phyloP scores from a whole-genome alignment of 179 eudicot genomes.

The Corrigiola litoralis region DNA sequence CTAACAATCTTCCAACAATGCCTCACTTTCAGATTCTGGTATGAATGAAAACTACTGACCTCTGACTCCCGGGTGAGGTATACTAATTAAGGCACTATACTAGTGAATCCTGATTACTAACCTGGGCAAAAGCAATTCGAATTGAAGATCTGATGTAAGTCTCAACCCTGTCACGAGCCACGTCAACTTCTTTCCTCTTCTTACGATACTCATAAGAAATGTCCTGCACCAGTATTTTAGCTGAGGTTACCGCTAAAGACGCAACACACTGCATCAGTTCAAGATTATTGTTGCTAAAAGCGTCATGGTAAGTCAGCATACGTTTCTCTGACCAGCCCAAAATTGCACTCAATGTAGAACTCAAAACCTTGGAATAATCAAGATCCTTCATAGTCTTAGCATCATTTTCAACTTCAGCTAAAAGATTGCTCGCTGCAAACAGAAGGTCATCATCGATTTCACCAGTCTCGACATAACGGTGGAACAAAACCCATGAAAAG shows the following conservation, averaged over 20 bases:
- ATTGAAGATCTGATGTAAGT: slow-evolving; percentile 83
- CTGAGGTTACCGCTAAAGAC: slow-evolving; percentile 57
- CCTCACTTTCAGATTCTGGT: too few species aligned
- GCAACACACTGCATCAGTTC: slow-evolving; percentile 64
- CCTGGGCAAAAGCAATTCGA: slow-evolving; percentile 74
- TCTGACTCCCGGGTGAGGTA: neutral
- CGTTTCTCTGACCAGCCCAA: slow-evolving; percentile 80
- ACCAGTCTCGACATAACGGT: slow-evolving; percentile 61
- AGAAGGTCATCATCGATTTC: slow-evolving; percentile 68
- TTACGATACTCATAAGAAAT: slow-evolving; percentile 48
- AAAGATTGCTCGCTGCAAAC: slow-evolving; percentile 70
- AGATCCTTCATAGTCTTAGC: slow-evolving; percentile 49
- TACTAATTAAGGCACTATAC: neutral
- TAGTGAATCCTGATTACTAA: slow-evolving; percentile 11
- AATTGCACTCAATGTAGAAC: slow-evolving; percentile 43
- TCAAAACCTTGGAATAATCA: slow-evolving; percentile 47
- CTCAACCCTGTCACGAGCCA: slow-evolving; percentile 61
- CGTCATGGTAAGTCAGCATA: slow-evolving; percentile 69
- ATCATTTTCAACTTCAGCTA: slow-evolving; percentile 65
- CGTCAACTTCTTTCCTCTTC: slow-evolving; percentile 55
- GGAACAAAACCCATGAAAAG: slow-evolving; percentile 73
- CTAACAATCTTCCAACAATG: too few species aligned
- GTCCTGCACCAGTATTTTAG: slow-evolving; percentile 57
- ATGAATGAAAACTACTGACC: too few species aligned
- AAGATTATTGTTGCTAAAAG: slow-evolving; percentile 50